These are phyloP conservation scores for Seminavis robusta DNA, from an alignment of 108 stramenopile genomes.

Conservation along the genomic window DNA sequence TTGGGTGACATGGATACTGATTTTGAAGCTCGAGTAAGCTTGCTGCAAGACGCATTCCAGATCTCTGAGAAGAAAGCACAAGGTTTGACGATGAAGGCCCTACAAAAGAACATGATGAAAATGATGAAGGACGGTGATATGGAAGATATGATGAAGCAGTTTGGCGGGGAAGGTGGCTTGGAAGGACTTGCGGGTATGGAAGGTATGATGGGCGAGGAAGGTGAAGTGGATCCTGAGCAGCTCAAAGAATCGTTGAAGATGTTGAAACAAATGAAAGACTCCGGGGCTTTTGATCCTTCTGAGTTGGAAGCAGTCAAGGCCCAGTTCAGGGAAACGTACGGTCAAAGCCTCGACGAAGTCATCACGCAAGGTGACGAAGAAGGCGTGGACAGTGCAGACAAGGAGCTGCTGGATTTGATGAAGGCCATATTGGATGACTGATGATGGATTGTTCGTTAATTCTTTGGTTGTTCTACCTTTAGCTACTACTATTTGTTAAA, in stretches of 20 bases:
- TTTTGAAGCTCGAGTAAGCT: conserved; percentile 61
- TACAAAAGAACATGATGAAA: conserved; percentile 87
- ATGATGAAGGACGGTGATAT: conserved; percentile 78
- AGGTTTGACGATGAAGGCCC: conserved; percentile 79
- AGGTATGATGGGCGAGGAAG: conserved; percentile 41
- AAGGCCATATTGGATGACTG: conserved; percentile 66
- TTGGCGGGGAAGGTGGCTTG: conserved; percentile 55
- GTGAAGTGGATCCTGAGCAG: conserved; percentile 60
- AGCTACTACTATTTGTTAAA: too few species aligned
- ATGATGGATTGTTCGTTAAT: not conserved
- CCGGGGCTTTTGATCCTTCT: conserved; percentile 52
- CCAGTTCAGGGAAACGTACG: conserved; percentile 75
- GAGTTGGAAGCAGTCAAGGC: conserved; percentile 65
- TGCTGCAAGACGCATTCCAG: conserved; percentile 69
- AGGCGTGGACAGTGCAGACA: conserved; percentile 48
- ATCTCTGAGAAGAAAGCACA: conserved; percentile 82
- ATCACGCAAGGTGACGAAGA: conserved; percentile 60
- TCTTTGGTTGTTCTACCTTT: too few species aligned
- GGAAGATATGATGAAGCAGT: conserved; percentile 84
- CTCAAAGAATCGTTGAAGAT: conserved; percentile 61
- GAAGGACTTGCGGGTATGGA: conserved; percentile 48
- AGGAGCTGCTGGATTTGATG: conserved; percentile 76
- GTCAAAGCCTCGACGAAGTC: conserved; percentile 71
- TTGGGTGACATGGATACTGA: conserved; percentile 27
- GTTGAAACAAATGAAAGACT: conserved; percentile 74